A percentile compares a stretch with the other conserved stretches of the same genome.
phyloP scores from a whole-genome alignment of 2,329 filamentous ascomycete species.

The Claviceps humidiphila region DNA sequence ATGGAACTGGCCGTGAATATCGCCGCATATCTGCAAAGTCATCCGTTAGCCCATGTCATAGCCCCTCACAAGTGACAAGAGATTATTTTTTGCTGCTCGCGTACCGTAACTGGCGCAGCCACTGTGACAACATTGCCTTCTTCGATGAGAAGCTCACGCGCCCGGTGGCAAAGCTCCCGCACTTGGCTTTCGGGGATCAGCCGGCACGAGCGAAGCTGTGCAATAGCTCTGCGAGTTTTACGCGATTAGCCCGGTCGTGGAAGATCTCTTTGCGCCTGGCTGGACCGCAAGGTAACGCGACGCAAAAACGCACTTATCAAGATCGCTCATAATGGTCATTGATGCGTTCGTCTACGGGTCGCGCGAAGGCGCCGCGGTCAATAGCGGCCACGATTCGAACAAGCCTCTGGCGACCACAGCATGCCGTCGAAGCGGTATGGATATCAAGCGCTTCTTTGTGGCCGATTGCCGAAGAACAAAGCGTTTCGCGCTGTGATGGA shows the following conservation, averaged over 20 bases:
- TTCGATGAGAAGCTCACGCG: slow-evolving; percentile 87
- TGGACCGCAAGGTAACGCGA: too few relatives aligned
- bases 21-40: slow-evolving; percentile 66
- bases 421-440: slow-evolving; percentile 9
- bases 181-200: slow-evolving; percentile 94
- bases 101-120: slow-evolving; percentile 81
- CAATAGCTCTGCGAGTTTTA: slow-evolving; percentile 57
- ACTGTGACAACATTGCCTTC: slow-evolving; percentile 96
- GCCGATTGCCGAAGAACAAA: neutral
- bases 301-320: slow-evolving; percentile 58
- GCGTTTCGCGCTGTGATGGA: neutral
- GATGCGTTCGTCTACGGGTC: neutral
- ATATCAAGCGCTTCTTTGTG: neutral
- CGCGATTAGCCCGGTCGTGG: neutral
- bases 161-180: slow-evolving; percentile 93
- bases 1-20: slow-evolving; percentile 94
- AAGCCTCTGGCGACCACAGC: slow-evolving; percentile 11
- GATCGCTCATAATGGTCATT: slow-evolving; percentile 61
- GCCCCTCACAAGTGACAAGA: neutral
- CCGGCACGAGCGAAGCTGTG: slow-evolving; percentile 86
- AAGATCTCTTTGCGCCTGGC: neutral
- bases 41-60: neutral
- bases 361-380: slow-evolving; percentile 9
- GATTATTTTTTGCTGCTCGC: slow-evolving; percentile 9
- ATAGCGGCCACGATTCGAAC: slow-evolving; percentile 6